Conservation (phyloP, 129 eudicot genomes). For the Rutidosis leptorrhynchoides region DNA sequence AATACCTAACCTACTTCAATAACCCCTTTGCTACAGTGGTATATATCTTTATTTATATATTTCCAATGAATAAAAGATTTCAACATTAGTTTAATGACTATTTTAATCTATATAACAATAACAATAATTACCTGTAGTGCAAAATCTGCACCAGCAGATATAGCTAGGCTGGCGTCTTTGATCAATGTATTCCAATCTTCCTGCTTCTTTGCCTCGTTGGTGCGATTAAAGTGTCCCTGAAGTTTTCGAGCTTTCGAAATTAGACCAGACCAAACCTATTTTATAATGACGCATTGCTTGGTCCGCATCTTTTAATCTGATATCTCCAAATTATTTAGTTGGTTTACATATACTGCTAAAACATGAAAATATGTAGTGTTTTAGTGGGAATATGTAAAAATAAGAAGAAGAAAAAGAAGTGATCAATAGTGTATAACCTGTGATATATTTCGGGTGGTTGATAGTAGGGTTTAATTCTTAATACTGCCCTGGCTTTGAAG, state of each 20-base stretch:
- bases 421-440: conserved; percentile 41
- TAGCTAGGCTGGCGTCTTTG: conserved; percentile 48
- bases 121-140: conserved; percentile 68
- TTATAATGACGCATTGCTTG: conserved; percentile 65
- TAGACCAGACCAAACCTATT: conserved; percentile 62
- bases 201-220: conserved; percentile 62
- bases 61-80: conserved; percentile 13
- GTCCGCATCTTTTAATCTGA: conserved; percentile 83
- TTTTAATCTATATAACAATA: conserved; percentile 4
- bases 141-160: conserved; percentile 75
- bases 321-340: too few species aligned
- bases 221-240: conserved; percentile 51
- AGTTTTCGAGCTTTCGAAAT: conserved; percentile 50
- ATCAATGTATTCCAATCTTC: conserved; percentile 68
- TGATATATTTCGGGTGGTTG: conserved; percentile 67
- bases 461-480: conserved; percentile 65
- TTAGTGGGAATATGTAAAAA: too few species aligned
- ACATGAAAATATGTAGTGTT: too few species aligned
- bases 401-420: neutral
- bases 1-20: conserved; percentile 62
- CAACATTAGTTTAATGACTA: neutral
- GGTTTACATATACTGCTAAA: too few species aligned
- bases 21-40: conserved; percentile 72
- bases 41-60: conserved; percentile 55
- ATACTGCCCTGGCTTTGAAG: conserved; percentile 79